A percentile compares a stretch with the other conserved stretches of the same genome.
phyloP scores from a whole-genome alignment of 805 yeast species.

The Zygosaccharomyces rouxii region DNA sequence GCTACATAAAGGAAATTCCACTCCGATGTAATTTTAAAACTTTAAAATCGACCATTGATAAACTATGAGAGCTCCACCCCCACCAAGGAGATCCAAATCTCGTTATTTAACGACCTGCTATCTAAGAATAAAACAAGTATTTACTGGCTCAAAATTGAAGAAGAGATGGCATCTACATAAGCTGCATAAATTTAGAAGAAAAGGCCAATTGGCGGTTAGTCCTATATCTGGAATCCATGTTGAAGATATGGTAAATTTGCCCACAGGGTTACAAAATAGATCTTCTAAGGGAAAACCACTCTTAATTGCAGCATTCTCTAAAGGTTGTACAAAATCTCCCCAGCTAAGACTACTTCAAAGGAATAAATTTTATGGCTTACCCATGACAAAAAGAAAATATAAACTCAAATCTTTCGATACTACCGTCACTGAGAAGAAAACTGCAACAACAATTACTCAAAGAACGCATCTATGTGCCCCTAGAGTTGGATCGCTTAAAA shows the following conservation, averaged over 20 bases:
- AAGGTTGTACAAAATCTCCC: constrained; percentile 30
- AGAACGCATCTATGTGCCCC: constrained; percentile 19
- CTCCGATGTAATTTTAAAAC: background rate
- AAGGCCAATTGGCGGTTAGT: constrained; percentile 8
- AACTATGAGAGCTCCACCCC: constrained; percentile 34
- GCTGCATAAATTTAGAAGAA: constrained; percentile 14
- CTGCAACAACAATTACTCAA: background rate
- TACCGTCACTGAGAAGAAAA: constrained; percentile 5
- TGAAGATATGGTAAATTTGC: constrained; percentile 28
- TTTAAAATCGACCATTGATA: background rate
- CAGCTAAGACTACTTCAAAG: constrained; percentile 24
- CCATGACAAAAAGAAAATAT: constrained; percentile 27
- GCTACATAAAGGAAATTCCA: background rate
- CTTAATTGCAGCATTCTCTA: constrained; percentile 28
- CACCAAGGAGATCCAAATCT: constrained; percentile 27
- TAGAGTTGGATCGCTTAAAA: constrained; percentile 24
- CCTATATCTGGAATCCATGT: constrained; percentile 20
- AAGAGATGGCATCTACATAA: constrained; percentile 28
- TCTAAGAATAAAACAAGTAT: constrained; percentile 16
- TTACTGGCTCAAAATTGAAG: constrained; percentile 18
- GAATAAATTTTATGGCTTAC: constrained; percentile 20
- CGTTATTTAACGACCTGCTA: constrained; percentile 16
- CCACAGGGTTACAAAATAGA: constrained; percentile 17
- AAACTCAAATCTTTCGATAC: constrained; percentile 22
- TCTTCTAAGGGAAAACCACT: constrained; percentile 27